A percentile compares a stretch with the other conserved stretches of the same genome.
Evolutionary conservation across 176 grass and related monocot genomes (phyloP).

Genomic region (Typha latifolia): DNA sequence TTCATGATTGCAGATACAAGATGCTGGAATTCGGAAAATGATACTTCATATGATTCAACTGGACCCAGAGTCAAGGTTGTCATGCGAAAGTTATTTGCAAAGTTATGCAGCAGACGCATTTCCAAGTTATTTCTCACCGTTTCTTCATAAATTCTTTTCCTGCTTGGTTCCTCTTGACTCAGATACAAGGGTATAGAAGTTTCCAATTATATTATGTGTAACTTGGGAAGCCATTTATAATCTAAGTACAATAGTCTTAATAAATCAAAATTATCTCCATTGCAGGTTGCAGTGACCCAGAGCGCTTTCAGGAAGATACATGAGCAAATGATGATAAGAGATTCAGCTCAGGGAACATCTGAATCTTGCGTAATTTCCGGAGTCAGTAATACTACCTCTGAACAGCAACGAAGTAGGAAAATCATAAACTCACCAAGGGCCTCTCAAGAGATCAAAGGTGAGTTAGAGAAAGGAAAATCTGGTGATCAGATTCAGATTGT

Average conservation of each 20-base stretch:
- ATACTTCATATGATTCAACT: slow-evolving; percentile 99
- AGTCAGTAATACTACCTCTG: slow-evolving; percentile 25
- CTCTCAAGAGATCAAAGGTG: slow-evolving; percentile 13
- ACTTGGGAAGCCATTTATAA: background rate
- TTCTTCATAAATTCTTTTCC: slow-evolving; percentile 92
- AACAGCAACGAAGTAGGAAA: slow-evolving; percentile 11
- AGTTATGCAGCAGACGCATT: slow-evolving; percentile 75
- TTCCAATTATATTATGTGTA: background rate
- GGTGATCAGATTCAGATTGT: slow-evolving; percentile 46
- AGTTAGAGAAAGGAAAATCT: slow-evolving; percentile 36
- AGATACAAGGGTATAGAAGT: slow-evolving; percentile 69
- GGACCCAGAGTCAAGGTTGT: slow-evolving; percentile 72
- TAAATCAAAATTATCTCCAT: slow-evolving; percentile 14
- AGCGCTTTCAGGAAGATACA: slow-evolving; percentile 65
- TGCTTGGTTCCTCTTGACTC: slow-evolving; percentile 84
- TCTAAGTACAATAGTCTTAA: background rate
- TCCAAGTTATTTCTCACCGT: slow-evolving; percentile 83
- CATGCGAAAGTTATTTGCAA: slow-evolving; percentile 80
- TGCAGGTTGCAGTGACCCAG: slow-evolving; percentile 66
- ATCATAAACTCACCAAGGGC: slow-evolving; percentile 28
- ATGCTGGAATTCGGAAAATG: slow-evolving; percentile 80
- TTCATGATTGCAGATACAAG: slow-evolving; percentile 82
- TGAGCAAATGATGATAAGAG: slow-evolving; percentile 55
- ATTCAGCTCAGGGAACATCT: slow-evolving; percentile 24
- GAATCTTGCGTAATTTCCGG: slow-evolving; percentile 3